Base-by-base conservation (phyloP, 768 basidiomycete genomes). In the Suillus subaureus region DNA sequence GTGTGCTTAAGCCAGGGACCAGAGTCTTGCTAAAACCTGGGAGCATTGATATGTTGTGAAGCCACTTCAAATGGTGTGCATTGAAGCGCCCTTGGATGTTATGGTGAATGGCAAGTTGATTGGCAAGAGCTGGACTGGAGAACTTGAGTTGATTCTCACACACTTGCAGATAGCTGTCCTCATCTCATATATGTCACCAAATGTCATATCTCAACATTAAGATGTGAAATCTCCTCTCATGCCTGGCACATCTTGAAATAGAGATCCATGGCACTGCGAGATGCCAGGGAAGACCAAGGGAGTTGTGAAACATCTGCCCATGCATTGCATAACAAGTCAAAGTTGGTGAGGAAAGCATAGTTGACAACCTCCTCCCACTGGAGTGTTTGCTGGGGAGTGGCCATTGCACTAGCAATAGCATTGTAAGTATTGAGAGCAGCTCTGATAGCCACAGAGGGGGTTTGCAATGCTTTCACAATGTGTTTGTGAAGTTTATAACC, bases 301-400 rank as follows among this genome's bases (percentile, higher is more conserved):
- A 49, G 33, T 21, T 58, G 16, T 1, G 51, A 69, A 28, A 75
- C 60, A 33, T 75, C 69, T 13, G 63, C 42, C 7, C 64, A 61
- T 2, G 66, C 43, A 26, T 69, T 57, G 21, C 65, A 64, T 16
- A 74, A 63, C 18, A 70, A 54, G 6, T 68, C 68, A 33, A 71
- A 71, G 28, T 73, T 64, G 0, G 69, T 61, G 18, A 40, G 51
- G 12, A 16, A 71, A 0, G 57, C 65, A 12, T 56, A 65, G 13
- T 77, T 61, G 1, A 75, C 63, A 0, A 79, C 70, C 13, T 67
- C 61, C 9, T 74, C 67, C 70, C 71, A 74, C 7, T 64, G 26
- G 3, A 66, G 49, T 0, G 9, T 47, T 11, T 70, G 74, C 11
- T 23, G 60, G 7, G 55, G 56, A 39, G 67, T 0, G 5, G 5